Base-by-base conservation (phyloP, 495 filamentous ascomycete species). In the Penicillium macrosclerotiorum region DNA sequence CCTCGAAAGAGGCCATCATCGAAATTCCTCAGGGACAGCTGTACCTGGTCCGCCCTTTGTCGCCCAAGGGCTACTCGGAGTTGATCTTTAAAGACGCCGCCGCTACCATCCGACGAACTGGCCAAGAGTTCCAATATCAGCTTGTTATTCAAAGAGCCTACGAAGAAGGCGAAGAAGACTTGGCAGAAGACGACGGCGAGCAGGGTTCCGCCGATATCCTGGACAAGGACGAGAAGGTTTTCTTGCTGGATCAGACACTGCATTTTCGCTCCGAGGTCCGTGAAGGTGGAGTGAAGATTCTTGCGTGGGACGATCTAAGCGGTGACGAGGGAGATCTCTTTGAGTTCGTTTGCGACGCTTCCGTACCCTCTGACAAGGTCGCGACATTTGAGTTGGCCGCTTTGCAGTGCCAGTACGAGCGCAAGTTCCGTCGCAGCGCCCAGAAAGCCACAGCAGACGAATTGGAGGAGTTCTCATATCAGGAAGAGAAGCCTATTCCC, bases 21-120 rank as follows among this genome's bases (percentile, higher is more conserved):
- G 89, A 96, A 57, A 84, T 98, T 23, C 81, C 93, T 5, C 88
- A 96, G 64, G 93, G 93, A 54, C 89, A 96, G 69, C 88, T 98
- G 23, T 98, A 95, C 63, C 86, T 98, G 42, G 94, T 98, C 56
- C 88, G 93, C 51, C 93, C 93, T 4, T 77, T 89, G 22, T 98
- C 93, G 1, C 88, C 90, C 23, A 98, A 98, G 67, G 93, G 93
- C 47, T 95, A 95, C 57, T 96, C 90, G 1, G 94, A 98, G 66
- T 88, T 96, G 55, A 95, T 98, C 67, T 98, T 96, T 80, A 96
- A 95, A 60, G 93, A 98, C 83, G 84, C 89, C 24, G 89, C 85
- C 23, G 90, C 91, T 17, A 84, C 85, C 26, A 96, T 98, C 55
- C 85, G 93, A 49, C 83, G 89, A 17, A 96, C 94, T 7, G 90